These are phyloP conservation scores for Saturnispora saitoi DNA, from an alignment of 805 yeast genomes.

Conservation along the genomic window DNA sequence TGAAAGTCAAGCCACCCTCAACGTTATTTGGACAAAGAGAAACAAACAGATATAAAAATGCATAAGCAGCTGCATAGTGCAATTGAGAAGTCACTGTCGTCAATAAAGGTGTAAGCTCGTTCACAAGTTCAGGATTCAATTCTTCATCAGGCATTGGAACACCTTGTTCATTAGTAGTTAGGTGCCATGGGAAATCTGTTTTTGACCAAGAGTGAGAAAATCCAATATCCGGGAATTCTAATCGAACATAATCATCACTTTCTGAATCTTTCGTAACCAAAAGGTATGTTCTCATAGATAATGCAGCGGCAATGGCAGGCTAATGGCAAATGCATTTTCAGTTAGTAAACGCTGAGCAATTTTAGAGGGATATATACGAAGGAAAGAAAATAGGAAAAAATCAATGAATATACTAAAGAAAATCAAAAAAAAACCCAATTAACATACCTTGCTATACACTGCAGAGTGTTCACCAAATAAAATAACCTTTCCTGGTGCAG, in stretches of 20 bases:
- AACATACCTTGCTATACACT: slow-evolving; percentile 62
- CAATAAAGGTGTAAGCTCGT: slow-evolving; percentile 38
- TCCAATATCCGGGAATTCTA: slow-evolving; percentile 80
- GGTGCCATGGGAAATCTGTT: slow-evolving; percentile 53
- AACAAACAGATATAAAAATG: slow-evolving; percentile 72
- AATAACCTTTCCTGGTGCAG: slow-evolving; percentile 96
- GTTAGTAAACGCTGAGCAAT: slow-evolving; percentile 1
- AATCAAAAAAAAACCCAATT: background rate
- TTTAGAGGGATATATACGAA: background rate
- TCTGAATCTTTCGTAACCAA: slow-evolving; percentile 43
- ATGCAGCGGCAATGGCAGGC: slow-evolving; percentile 95
- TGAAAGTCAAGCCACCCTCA: slow-evolving; percentile 46
- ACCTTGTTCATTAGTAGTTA: slow-evolving; percentile 21
- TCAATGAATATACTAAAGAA: background rate
- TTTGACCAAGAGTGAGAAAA: slow-evolving; percentile 58
- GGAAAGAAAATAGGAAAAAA: background rate
- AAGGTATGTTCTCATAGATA: slow-evolving; percentile 76
- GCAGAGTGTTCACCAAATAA: slow-evolving; percentile 97
- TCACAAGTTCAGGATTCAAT: slow-evolving; percentile 49
- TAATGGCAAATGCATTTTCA: slow-evolving; percentile 16
- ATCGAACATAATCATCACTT: slow-evolving; percentile 34
- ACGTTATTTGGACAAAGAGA: slow-evolving; percentile 41
- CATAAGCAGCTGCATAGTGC: slow-evolving; percentile 71
- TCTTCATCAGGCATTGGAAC: slow-evolving; percentile 39
- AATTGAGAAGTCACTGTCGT: slow-evolving; percentile 41